Conservation (phyloP, 2,329 filamentous ascomycete genomes). For the Pseudogymnoascus sp. region DNA sequence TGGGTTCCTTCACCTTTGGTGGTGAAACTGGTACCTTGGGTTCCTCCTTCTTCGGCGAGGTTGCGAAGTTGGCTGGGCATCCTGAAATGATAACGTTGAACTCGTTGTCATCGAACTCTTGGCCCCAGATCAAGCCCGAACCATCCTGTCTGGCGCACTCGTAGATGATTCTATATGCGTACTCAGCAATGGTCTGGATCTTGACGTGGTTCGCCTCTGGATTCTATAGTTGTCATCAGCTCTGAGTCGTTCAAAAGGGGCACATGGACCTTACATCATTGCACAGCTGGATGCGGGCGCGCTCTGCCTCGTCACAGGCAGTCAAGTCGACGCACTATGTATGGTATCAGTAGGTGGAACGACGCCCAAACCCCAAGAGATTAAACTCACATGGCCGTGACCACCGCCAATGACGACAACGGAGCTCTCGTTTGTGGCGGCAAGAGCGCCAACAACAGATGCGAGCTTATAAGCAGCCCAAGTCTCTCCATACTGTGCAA, state of each 20-base stretch:
- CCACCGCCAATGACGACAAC: constrained; percentile 1
- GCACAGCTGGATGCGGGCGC: constrained; percentile 2
- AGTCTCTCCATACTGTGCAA: not conserved
- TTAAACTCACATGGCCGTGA: not conserved
- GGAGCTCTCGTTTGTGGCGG: not conserved
- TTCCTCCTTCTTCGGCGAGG: not conserved
- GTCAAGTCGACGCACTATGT: constrained; percentile 3
- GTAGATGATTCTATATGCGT: constrained; percentile 7
- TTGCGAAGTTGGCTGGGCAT: not conserved
- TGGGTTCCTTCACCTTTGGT: not conserved
- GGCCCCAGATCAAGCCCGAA: constrained; percentile 7
- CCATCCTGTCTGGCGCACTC: constrained; percentile 8
- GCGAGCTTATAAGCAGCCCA: constrained; percentile 9
- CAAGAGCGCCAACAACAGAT: not conserved
- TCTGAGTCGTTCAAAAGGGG: not conserved
- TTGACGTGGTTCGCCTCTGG: not conserved
- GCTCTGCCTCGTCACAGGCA: constrained; percentile 4
- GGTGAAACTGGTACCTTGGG: not conserved
- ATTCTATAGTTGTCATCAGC: not conserved
- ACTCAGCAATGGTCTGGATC: constrained; percentile 7
- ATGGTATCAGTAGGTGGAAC: not conserved
- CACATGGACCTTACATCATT: not conserved
- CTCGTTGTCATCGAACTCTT: not conserved
- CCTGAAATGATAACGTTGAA: constrained; percentile 7
- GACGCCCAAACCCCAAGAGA: not conserved